Conservation (phyloP, 768 basidiomycete species). For the Leccinum rimulosum region DNA sequence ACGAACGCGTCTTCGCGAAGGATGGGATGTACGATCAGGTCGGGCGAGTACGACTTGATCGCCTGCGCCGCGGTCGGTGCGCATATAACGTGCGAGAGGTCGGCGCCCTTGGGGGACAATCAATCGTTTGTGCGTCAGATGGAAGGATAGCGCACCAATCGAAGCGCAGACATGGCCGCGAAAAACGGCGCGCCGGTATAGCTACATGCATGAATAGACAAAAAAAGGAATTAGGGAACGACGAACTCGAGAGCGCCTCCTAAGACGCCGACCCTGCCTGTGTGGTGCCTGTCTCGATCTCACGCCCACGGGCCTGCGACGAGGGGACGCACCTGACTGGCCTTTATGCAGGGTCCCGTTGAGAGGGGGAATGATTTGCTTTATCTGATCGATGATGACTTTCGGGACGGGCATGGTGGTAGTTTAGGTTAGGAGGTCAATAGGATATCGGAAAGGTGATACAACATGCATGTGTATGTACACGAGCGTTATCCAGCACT, state of each 20-base stretch:
- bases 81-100: conserved; percentile 97
- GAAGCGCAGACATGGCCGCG: conserved; percentile 85
- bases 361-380: conserved; percentile 85
- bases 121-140: neutral
- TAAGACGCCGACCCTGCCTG: conserved; percentile 88
- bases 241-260: conserved; percentile 92
- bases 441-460: conserved; percentile 24
- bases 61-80: conserved; percentile 87
- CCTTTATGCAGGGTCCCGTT: conserved; percentile 91
- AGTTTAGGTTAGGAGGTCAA: conserved; percentile 2
- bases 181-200: conserved; percentile 98
- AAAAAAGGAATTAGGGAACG: neutral
- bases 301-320: neutral
- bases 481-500: conserved; percentile 16
- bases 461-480: conserved; percentile 26
- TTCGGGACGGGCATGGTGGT: conserved; percentile 58
- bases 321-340: conserved; percentile 70
- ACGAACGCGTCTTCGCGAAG: conserved; percentile 66
- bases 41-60: conserved; percentile 97
- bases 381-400: conserved; percentile 65
- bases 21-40: conserved; percentile 96
- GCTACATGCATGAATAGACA: conserved; percentile 39
- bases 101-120: conserved; percentile 63
- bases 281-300: neutral
- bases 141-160: conserved; percentile 51